These are phyloP conservation scores for Aethionema arabicum DNA, from an alignment of 345 rosid genomes.

Conservation along the genomic window DNA sequence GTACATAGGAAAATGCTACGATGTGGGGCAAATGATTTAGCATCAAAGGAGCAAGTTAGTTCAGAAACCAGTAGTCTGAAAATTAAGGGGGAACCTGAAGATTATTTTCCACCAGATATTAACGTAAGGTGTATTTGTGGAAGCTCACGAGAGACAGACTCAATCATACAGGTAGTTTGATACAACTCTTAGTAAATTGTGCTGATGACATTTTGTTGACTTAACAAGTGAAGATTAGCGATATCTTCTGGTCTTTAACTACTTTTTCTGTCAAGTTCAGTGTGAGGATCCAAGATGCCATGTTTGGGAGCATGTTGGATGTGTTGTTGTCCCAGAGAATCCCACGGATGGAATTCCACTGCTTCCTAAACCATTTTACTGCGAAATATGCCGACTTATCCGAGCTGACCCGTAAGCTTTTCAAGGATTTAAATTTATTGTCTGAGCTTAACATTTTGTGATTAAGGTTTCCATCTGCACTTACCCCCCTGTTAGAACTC, in stretches of 20 bases:
- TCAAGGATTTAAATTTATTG: neutral
- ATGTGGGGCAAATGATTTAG: constrained; percentile 83
- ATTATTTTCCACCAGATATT: constrained; percentile 47
- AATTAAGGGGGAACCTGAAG: constrained; percentile 66
- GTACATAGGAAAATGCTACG: constrained; percentile 81
- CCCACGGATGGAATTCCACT: constrained; percentile 61
- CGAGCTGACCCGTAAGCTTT: constrained; percentile 96
- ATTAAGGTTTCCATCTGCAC: neutral
- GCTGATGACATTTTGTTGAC: constrained; percentile 8
- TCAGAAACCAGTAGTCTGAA: constrained; percentile 64
- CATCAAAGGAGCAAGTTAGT: constrained; percentile 70
- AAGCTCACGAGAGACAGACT: constrained; percentile 63
- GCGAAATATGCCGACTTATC: constrained; percentile 85
- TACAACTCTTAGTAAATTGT: constrained; percentile 7
- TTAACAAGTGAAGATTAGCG: neutral
- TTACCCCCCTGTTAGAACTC: neutral
- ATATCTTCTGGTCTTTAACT: neutral
- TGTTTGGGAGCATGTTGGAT: constrained; percentile 78
- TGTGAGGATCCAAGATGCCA: constrained; percentile 80
- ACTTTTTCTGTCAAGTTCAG: constrained; percentile 37
- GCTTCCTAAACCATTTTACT: constrained; percentile 70
- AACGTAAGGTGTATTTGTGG: constrained; percentile 96
- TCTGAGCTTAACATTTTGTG: constrained; percentile 16
- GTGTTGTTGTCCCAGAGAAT: constrained; percentile 79
- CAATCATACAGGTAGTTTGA: constrained; percentile 65